Conservation (phyloP, 108 stramenopile species). For the Cyclotella cryptica region DNA sequence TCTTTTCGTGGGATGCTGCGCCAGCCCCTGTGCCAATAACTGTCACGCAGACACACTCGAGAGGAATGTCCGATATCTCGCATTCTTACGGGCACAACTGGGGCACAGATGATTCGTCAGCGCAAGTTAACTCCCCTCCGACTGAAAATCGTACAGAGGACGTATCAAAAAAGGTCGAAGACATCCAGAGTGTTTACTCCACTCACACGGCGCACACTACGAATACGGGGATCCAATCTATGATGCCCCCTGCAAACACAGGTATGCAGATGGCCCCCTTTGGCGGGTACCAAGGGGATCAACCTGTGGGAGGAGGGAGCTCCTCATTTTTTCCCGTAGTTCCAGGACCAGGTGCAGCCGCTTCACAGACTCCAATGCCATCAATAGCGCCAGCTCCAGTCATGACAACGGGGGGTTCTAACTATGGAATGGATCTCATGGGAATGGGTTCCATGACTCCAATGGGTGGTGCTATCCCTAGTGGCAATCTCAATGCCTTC, state of each 20-base stretch:
- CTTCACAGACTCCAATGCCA: background rate
- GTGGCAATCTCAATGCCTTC: conserved; percentile 23
- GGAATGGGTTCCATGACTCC: conserved; percentile 22
- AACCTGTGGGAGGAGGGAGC: background rate
- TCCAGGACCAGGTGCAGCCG: background rate
- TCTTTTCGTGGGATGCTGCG: conserved; percentile 53
- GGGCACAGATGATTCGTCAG: conserved; percentile 13
- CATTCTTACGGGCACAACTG: conserved; percentile 12
- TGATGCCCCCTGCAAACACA: background rate
- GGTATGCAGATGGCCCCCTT: background rate
- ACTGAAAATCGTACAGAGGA: background rate
- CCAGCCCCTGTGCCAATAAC: conserved; percentile 25
- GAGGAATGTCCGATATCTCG: conserved; percentile 8
- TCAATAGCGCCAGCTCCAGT: conserved; percentile 2
- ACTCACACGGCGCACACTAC: background rate
- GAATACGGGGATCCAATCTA: background rate
- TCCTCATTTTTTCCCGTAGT: background rate
- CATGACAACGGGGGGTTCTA: background rate
- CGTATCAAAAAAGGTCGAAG: background rate
- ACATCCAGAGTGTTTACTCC: background rate
- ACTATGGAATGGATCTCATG: conserved; percentile 4
- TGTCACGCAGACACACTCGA: background rate
- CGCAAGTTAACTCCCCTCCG: background rate
- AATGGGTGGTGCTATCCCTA: conserved; percentile 13
- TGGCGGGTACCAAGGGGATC: conserved; percentile 6